Conservation (phyloP, 768 basidiomycete genomes). For the Hericium erinaceus region DNA sequence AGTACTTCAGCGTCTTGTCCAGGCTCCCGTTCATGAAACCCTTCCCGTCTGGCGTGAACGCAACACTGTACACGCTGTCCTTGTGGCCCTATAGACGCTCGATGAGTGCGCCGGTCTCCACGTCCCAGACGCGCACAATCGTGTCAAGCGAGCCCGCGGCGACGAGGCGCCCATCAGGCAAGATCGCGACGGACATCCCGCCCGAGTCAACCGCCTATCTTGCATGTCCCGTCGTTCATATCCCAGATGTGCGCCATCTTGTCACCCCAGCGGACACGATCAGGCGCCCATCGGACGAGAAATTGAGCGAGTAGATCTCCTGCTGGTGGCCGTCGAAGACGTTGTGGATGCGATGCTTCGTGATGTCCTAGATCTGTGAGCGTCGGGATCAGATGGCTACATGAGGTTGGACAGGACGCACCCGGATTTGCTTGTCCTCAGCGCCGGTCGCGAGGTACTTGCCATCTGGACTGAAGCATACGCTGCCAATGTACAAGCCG, state of each 20-base stretch:
- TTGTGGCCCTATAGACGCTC: slow-evolving; percentile 52
- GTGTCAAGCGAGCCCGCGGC: slow-evolving; percentile 53
- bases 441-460: slow-evolving; percentile 72
- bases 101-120: slow-evolving; percentile 41
- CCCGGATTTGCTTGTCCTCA: slow-evolving; percentile 88
- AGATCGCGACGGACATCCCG: slow-evolving; percentile 51
- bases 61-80: slow-evolving; percentile 59
- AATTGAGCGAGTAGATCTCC: slow-evolving; percentile 92
- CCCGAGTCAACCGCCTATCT: slow-evolving; percentile 47
- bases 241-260: slow-evolving; percentile 55
- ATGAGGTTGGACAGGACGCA: slow-evolving; percentile 26
- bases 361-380: slow-evolving; percentile 84
- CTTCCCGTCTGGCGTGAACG: slow-evolving; percentile 88
- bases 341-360: slow-evolving; percentile 65
- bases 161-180: slow-evolving; percentile 50
- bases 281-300: slow-evolving; percentile 75
- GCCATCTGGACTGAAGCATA: slow-evolving; percentile 69
- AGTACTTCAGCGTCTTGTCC: slow-evolving; percentile 56
- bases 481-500: slow-evolving; percentile 85
- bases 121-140: slow-evolving; percentile 70
- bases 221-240: slow-evolving; percentile 36
- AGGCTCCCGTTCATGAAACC: slow-evolving; percentile 82
- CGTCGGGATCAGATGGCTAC: background rate
- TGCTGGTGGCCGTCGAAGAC: slow-evolving; percentile 85
- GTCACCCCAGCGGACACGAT: slow-evolving; percentile 85